phyloP scores from a whole-genome alignment of 257 asterid species.

The Lantana camara region DNA sequence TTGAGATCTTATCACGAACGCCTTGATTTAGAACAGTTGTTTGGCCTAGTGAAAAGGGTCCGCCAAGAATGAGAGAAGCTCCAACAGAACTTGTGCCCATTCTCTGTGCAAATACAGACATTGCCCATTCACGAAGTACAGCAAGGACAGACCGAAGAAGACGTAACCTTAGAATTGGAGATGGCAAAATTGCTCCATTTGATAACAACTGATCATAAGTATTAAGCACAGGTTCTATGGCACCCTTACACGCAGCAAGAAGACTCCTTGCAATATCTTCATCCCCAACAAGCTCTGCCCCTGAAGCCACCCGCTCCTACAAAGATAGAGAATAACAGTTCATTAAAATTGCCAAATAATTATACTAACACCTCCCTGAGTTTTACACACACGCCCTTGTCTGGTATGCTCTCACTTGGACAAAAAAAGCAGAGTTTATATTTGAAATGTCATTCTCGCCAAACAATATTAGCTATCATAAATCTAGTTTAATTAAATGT shows the following conservation, averaged over 20 bases:
- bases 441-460: too few species aligned
- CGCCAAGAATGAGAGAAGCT: conserved; percentile 84
- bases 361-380: too few species aligned
- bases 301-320: conserved; percentile 79
- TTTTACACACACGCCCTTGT: too few species aligned
- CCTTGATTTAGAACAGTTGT: conserved; percentile 64
- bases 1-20: conserved; percentile 81
- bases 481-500: too few species aligned
- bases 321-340: conserved; percentile 12
- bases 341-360: conserved; percentile 7
- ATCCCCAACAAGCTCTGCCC: conserved; percentile 79
- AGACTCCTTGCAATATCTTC: conserved; percentile 93
- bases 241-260: conserved; percentile 86
- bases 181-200: conserved; percentile 70
- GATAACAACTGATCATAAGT: conserved; percentile 82
- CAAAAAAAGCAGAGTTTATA: too few species aligned
- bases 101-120: conserved; percentile 67
- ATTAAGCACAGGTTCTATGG: conserved; percentile 81
- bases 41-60: conserved; percentile 42
- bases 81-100: conserved; percentile 84
- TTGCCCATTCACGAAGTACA: conserved; percentile 88
- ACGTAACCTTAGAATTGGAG: conserved; percentile 73
- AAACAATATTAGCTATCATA: too few species aligned
- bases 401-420: too few species aligned
- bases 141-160: conserved; percentile 82